Evolutionary conservation across 305 asterid genomes (phyloP), one percentile per base, ranked within the genome.

Genomic region (Rubia peregrina): DNA sequence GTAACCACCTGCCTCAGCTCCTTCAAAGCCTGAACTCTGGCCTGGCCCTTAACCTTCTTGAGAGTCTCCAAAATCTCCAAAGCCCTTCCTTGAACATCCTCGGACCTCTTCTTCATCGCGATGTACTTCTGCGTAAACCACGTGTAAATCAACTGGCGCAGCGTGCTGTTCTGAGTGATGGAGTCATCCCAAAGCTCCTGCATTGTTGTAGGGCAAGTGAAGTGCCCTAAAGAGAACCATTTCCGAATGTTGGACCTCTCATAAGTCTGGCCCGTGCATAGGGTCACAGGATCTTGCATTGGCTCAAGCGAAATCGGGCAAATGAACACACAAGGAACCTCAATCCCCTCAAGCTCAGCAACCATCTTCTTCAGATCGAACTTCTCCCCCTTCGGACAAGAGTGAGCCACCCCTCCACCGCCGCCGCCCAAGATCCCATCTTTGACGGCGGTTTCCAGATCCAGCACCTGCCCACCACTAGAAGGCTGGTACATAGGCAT

Each of bases 361-460:
- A 82, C 78, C 84, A 82, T 77, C 76, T 82, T 80, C 53, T 68
- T 77, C 76, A 83, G 43, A 76, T 77, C 78, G 67, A 72, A 69
- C 67, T 81, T 83, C 72, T 80, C 80, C 19, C 79, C 82, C 46
- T 67, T 70, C 1, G 71, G 80, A 49, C 64, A 79, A 59, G 78
- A 59, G 41, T 70, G 82, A 44, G 77, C 78, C 68, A 79, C 80
- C 68, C 76, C 80, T 43, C 75, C 75, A 24, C 75, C 80, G 2
- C 85, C 81, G 41, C 87, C 87, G 13, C 87, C 85, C 78, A 83
- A 83, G 81, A 79, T 81, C 81, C 87, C 87, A 78, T 76, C 85
- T 76, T 78, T 81, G 9, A 80, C 85, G 24, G 81, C 84, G 5
- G 84, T 78, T 76, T 83, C 87, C 73, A 83, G 85, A 80, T 83